These are phyloP conservation scores for Podospora bellae-mahoneyi DNA, from an alignment of 495 filamentous ascomycete species.

Conservation along the genomic window DNA sequence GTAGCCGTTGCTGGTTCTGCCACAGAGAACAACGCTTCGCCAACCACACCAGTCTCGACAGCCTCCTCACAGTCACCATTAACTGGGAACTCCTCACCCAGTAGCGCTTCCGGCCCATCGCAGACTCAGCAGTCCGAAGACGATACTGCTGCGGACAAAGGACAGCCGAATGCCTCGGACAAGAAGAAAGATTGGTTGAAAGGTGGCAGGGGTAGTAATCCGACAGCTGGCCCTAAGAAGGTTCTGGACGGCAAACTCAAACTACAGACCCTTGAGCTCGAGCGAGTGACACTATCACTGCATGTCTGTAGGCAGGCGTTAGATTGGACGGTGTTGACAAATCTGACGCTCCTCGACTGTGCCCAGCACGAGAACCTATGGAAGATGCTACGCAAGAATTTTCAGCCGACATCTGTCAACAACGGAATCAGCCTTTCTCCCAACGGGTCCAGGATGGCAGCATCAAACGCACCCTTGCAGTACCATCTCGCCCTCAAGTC, in stretches of 20 bases:
- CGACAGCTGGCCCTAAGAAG: slow-evolving; percentile 18
- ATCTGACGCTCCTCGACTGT: slow-evolving; percentile 78
- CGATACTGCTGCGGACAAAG: not conserved
- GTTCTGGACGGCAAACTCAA: slow-evolving; percentile 55
- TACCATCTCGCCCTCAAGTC: slow-evolving; percentile 74
- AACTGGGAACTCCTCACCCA: not conserved
- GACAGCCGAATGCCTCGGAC: not conserved
- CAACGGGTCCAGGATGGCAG: slow-evolving; percentile 21
- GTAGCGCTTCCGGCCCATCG: not conserved
- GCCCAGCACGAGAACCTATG: slow-evolving; percentile 75
- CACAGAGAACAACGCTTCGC: not conserved
- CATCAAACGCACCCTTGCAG: slow-evolving; percentile 38
- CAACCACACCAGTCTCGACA: slow-evolving; percentile 8
- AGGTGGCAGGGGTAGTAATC: not conserved
- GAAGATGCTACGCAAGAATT: slow-evolving; percentile 71
- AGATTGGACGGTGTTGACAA: slow-evolving; percentile 77
- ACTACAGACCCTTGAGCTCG: slow-evolving; percentile 75
- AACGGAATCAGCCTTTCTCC: slow-evolving; percentile 26
- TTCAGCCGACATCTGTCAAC: slow-evolving; percentile 52
- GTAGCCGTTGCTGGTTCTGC: not conserved
- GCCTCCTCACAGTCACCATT: not conserved
- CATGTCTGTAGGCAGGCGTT: slow-evolving; percentile 65
- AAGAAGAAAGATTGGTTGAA: not conserved
- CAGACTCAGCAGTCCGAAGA: not conserved
- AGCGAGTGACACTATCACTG: slow-evolving; percentile 72